Base-by-base conservation (phyloP, 495 filamentous ascomycete genomes). In the Mycothermus thermophilus region DNA sequence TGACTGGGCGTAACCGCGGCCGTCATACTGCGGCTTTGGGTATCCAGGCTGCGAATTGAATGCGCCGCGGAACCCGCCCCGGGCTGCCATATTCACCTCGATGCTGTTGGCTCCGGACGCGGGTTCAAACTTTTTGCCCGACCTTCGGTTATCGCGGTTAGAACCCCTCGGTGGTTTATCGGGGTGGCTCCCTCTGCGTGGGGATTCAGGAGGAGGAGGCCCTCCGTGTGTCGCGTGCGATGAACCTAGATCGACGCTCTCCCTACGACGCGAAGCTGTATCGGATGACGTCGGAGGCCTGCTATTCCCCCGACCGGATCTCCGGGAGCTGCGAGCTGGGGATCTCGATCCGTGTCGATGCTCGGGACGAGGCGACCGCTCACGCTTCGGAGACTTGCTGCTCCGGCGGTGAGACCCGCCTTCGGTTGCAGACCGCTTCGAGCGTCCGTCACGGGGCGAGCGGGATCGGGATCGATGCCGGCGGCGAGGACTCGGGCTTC, bases 1-100 rank as follows among this genome's bases (percentile, higher is more conserved):
- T 14, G 75, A 75, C 20, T 66, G 66, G 18, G 70, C 61, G 46
- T 72, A 70, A 27, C 67, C 63, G 20, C 66, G 57, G 27, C 21
- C 32, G 26, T 48, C 40, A 29, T 55, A 54, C 10, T 50, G 52
- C n/a, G 43, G 44, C 19, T 50, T 55, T 9, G 43, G 42, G 30
- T 50, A 57, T 8, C 46, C 51, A 10, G 47, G 35, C 15, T 58
- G 54, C 15, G 40, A 21, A 20, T 54, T 56, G 34, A 62, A 60
- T 15, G 57, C 55, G 24, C 54, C 52, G 21, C 62, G 57, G 37
- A 47, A 58, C 18, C 61, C 52, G 8, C 58, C 52, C 28, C 64
- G 51, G 14, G 57, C 46, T 2, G 48, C 48, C 57, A 65, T 57
- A 19, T 59, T 63, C 18, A 63, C 62, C 46, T 66, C 64, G 34